A percentile compares a stretch with the other conserved stretches of the same genome.
phyloP scores from a whole-genome alignment of 768 basidiomycete genomes.

The Lactifluus volemus region DNA sequence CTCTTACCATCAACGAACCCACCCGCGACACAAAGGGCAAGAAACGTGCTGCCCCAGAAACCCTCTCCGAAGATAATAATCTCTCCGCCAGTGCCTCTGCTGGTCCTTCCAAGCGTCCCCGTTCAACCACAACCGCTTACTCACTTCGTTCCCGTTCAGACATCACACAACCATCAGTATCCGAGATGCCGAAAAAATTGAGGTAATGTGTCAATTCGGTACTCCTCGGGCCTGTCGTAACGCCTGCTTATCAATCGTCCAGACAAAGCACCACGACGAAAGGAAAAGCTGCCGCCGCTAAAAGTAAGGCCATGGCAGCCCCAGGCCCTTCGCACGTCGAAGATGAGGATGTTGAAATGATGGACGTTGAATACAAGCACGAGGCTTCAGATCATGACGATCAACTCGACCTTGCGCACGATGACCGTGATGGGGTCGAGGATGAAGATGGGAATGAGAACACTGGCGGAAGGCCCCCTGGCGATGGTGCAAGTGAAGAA shows the following conservation, averaged over 20 bases:
- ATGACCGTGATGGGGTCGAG: constrained; percentile 42
- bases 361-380: constrained; percentile 51
- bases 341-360: constrained; percentile 72
- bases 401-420: constrained; percentile 35
- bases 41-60: constrained; percentile 79
- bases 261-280: constrained; percentile 40
- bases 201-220: constrained; percentile 32
- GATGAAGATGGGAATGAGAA: constrained; percentile 40
- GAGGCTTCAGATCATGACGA: constrained; percentile 40
- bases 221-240: neutral
- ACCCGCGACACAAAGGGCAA: constrained; percentile 76
- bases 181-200: constrained; percentile 69
- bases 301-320: constrained; percentile 46
- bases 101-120: constrained; percentile 54
- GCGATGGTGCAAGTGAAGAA: constrained; percentile 28
- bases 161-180: constrained; percentile 30
- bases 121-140: constrained; percentile 44
- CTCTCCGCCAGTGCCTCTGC: constrained; percentile 34
- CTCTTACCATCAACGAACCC: constrained; percentile 68
- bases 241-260: constrained; percentile 12
- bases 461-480: constrained; percentile 28
- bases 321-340: constrained; percentile 57
- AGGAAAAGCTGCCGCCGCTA: constrained; percentile 35
- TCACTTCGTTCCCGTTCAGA: constrained; percentile 55
- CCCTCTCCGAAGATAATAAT: constrained; percentile 44